Percentiles rank a stretch among this genome's conserved stretches.
phyloP scores from a whole-genome alignment of 768 basidiomycete species.

The Xerocomellus amylosporus region DNA sequence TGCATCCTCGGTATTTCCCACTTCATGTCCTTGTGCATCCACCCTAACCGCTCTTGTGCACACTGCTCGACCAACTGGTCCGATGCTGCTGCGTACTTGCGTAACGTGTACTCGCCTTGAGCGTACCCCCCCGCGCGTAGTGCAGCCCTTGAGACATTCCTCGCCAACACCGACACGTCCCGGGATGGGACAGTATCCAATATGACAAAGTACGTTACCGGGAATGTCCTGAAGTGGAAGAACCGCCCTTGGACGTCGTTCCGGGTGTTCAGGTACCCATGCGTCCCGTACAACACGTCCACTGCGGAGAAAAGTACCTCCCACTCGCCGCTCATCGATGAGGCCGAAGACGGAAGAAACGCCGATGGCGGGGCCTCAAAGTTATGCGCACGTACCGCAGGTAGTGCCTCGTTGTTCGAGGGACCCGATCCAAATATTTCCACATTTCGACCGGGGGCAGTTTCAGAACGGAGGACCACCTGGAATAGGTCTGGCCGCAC shows the following conservation, averaged over 20 bases:
- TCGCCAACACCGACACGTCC: neutral
- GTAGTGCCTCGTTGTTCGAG: slow-evolving; percentile 3
- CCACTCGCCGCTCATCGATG: slow-evolving; percentile 11
- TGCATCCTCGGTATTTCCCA: slow-evolving; percentile 5
- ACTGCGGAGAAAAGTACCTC: slow-evolving; percentile 7
- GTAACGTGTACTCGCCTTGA: slow-evolving; percentile 18
- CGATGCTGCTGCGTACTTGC: slow-evolving; percentile 17
- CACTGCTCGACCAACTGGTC: slow-evolving; percentile 17
- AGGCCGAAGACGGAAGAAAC: neutral
- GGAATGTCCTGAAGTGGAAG: slow-evolving; percentile 32
- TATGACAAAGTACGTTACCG: slow-evolving; percentile 34
- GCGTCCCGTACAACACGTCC: slow-evolving; percentile 24
- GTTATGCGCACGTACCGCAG: slow-evolving; percentile 8
- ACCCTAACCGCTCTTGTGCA: slow-evolving; percentile 18
- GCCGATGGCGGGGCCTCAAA: slow-evolving; percentile 25
- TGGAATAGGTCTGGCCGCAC: slow-evolving; percentile 32
- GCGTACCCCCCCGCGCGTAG: slow-evolving; percentile 28
- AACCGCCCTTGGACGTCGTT: slow-evolving; percentile 13
- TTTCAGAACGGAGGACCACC: slow-evolving; percentile 30
- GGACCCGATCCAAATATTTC: slow-evolving; percentile 27
- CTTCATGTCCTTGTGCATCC: slow-evolving; percentile 9
- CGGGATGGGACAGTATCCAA: slow-evolving; percentile 10
- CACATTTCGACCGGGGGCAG: slow-evolving; percentile 21
- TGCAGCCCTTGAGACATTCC: slow-evolving; percentile 19
- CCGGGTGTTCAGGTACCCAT: slow-evolving; percentile 8